Evolutionary conservation across 495 filamentous ascomycete species (phyloP).

Genomic region (Friedmanniomyces endolithicus): DNA sequence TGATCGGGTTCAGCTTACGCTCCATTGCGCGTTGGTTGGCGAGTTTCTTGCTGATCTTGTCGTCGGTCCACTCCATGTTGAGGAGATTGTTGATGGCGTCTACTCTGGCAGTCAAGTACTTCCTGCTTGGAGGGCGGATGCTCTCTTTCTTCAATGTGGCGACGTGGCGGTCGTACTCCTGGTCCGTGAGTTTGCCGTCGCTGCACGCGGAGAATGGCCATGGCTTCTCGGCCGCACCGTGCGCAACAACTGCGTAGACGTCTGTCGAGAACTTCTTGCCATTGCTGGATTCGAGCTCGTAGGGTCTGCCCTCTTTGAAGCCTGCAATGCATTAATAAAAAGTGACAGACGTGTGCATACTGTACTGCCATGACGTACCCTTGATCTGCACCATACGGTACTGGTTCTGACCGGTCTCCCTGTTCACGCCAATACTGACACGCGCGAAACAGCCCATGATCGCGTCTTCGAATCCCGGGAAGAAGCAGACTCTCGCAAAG

Average conservation of each 20-base stretch:
- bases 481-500: conserved; percentile 79
- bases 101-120: conserved; percentile 56
- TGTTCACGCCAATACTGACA: conserved; percentile 62
- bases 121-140: conserved; percentile 53
- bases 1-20: conserved; percentile 29
- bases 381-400: conserved; percentile 84
- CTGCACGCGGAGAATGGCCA: conserved; percentile 80
- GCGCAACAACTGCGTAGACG: conserved; percentile 57
- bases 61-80: conserved; percentile 64
- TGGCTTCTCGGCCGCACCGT: conserved; percentile 63
- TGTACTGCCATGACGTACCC: conserved; percentile 34
- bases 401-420: conserved; percentile 50
- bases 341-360: background rate
- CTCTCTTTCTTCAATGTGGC: conserved; percentile 59
- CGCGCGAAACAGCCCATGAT: conserved; percentile 71
- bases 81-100: conserved; percentile 68
- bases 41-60: conserved; percentile 67
- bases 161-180: conserved; percentile 74
- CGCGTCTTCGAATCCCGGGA: conserved; percentile 71
- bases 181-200: conserved; percentile 57
- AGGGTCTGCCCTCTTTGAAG: conserved; percentile 65
- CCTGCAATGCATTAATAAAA: conserved; percentile 37
- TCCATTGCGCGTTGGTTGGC: conserved; percentile 42
- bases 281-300: conserved; percentile 57
- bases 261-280: conserved; percentile 64